phyloP scores from a whole-genome alignment of 345 rosid genomes.

The Brassica carinata region DNA sequence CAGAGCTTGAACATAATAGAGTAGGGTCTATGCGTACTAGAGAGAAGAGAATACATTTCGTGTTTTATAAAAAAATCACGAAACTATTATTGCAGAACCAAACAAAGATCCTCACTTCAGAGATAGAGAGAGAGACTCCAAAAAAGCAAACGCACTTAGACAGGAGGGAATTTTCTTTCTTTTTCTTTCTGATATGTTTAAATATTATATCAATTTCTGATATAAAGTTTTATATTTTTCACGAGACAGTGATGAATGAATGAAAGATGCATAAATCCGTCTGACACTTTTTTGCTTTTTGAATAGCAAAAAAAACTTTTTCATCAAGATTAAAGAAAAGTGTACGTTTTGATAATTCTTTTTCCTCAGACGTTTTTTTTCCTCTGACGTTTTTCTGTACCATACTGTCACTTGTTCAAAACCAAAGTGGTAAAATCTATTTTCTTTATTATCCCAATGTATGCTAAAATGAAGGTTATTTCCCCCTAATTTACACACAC shows the following conservation, averaged over 20 bases:
- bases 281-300: slow-evolving; percentile 34
- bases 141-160: slow-evolving; percentile 42
- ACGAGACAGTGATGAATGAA: slow-evolving; percentile 64
- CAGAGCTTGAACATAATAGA: slow-evolving; percentile 31
- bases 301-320: background rate
- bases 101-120: slow-evolving; percentile 46
- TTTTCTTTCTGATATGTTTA: background rate
- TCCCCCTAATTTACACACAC: background rate
- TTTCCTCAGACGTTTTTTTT: background rate
- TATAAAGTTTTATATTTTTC: slow-evolving; percentile 45
- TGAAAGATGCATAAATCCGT: slow-evolving; percentile 48
- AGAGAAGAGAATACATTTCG: slow-evolving; percentile 18
- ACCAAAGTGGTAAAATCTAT: slow-evolving; percentile 24
- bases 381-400: slow-evolving; percentile 30
- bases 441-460: background rate
- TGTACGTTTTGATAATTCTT: slow-evolving; percentile 39
- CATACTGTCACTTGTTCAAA: slow-evolving; percentile 24
- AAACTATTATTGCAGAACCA: slow-evolving; percentile 43
- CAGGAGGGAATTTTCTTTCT: slow-evolving; percentile 36
- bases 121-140: slow-evolving; percentile 23
- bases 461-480: background rate
- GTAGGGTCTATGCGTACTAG: slow-evolving; percentile 39
- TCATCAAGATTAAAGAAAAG: background rate
- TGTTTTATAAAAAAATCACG: slow-evolving; percentile 25
- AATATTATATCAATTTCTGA: slow-evolving; percentile 24